Conservation (phyloP, 2,329 filamentous ascomycete genomes). For the Pseudocercospora musae region DNA sequence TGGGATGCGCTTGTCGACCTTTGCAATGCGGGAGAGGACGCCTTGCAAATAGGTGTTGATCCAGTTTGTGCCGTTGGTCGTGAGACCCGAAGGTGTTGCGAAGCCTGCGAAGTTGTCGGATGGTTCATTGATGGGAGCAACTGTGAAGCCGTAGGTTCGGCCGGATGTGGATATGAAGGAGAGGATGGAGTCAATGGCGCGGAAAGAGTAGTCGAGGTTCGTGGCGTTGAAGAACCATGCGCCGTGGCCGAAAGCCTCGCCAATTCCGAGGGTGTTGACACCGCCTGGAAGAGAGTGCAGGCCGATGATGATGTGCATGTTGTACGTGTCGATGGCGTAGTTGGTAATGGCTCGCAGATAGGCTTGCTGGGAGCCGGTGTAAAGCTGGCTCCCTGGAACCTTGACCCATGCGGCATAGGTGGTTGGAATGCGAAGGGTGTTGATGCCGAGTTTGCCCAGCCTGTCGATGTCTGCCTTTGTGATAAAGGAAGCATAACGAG, state of each 20-base stretch:
- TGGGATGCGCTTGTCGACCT: slow-evolving; percentile 32
- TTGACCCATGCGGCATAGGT: slow-evolving; percentile 40
- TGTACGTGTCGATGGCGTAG: slow-evolving; percentile 38
- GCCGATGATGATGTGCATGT: slow-evolving; percentile 39
- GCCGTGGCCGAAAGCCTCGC: slow-evolving; percentile 30
- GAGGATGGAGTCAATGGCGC: slow-evolving; percentile 34
- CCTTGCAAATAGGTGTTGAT: slow-evolving; percentile 36
- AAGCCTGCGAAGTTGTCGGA: slow-evolving; percentile 38
- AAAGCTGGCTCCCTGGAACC: slow-evolving; percentile 35
- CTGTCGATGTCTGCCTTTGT: slow-evolving; percentile 33
- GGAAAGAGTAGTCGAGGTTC: slow-evolving; percentile 35
- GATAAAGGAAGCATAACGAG: slow-evolving; percentile 18
- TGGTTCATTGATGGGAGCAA: slow-evolving; percentile 40
- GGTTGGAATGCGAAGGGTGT: slow-evolving; percentile 37
- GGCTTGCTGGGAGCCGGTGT: slow-evolving; percentile 34
- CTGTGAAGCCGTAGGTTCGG: slow-evolving; percentile 33
- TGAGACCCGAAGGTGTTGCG: slow-evolving; percentile 33
- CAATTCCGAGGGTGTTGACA: slow-evolving; percentile 34
- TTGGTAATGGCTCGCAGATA: slow-evolving; percentile 34
- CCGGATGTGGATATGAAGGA: slow-evolving; percentile 34
- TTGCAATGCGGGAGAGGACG: slow-evolving; percentile 26
- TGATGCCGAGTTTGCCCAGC: slow-evolving; percentile 34
- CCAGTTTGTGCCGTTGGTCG: slow-evolving; percentile 32
- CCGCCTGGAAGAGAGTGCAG: slow-evolving; percentile 35
- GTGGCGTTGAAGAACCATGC: slow-evolving; percentile 39